A percentile compares a stretch with the other conserved stretches of the same genome.
Conservation (phyloP, 257 asterid genomes). For the Solanum infundibuliforme region DNA sequence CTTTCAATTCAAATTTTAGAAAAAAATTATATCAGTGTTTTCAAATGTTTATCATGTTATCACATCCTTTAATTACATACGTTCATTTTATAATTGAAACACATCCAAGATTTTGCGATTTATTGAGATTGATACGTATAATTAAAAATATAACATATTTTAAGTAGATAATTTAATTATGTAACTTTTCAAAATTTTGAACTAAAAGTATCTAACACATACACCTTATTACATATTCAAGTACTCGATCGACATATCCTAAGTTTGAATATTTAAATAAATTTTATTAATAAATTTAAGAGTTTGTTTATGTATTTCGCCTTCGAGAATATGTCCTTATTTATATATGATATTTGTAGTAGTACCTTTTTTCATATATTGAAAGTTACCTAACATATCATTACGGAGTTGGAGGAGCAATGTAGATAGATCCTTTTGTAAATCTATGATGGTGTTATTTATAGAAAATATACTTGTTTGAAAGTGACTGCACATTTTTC, state of each 20-base stretch:
- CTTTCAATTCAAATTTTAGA: neutral
- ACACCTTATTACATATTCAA: neutral
- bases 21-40: neutral
- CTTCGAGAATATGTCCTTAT: neutral
- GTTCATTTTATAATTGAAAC: neutral
- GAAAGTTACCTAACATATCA: neutral
- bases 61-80: neutral
- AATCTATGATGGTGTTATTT: neutral
- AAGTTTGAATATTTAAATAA: neutral
- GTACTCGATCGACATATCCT: neutral
- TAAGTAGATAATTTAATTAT: neutral
- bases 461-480: neutral
- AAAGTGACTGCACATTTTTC: neutral
- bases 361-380: neutral
- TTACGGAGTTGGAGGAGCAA: neutral
- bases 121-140: neutral
- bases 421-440: neutral
- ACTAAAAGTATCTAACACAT: neutral
- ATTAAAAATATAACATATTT: neutral
- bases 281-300: neutral
- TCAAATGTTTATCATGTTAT: neutral
- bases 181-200: neutral
- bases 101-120: rapidly evolving
- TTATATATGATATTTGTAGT: neutral
- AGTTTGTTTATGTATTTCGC: neutral